phyloP scores from a whole-genome alignment of 1,284 basidiomycete species.

The Pholiota adiposa region DNA sequence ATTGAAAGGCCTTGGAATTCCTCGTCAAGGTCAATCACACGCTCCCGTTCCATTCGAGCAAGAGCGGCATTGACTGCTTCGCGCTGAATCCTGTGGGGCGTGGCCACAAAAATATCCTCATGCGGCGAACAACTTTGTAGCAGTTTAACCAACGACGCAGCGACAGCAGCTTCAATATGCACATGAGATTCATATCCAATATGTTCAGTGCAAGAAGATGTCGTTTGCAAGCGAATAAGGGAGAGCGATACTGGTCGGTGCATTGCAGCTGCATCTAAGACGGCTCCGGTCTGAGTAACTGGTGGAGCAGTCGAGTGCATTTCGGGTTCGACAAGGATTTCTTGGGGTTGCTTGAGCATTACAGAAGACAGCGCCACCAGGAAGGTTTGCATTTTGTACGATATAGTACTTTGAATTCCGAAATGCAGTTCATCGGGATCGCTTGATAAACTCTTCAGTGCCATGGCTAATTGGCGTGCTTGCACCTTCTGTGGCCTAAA shows the following conservation, averaged over 20 bases:
- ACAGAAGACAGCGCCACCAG: constrained; percentile 42
- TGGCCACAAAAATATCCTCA: constrained; percentile 53
- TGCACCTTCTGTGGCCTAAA: constrained; percentile 52
- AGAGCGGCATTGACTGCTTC: constrained; percentile 49
- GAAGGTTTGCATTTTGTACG: constrained; percentile 34
- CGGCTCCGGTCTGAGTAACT: constrained; percentile 7
- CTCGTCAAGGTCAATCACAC: constrained; percentile 17
- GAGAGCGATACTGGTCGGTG: constrained; percentile 45
- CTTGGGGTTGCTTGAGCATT: constrained; percentile 43
- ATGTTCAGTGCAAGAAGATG: constrained; percentile 32
- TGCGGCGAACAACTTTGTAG: constrained; percentile 41
- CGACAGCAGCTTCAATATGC: constrained; percentile 48
- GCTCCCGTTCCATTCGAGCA: constrained; percentile 18
- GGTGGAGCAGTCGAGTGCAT: constrained; percentile 18
- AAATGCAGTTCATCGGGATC: constrained; percentile 21
- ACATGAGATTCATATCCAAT: constrained; percentile 49
- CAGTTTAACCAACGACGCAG: constrained; percentile 43
- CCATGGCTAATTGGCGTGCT: constrained; percentile 40
- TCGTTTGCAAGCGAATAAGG: constrained; percentile 40
- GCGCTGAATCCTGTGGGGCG: constrained; percentile 51
- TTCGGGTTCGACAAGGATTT: constrained; percentile 34
- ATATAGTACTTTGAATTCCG: constrained; percentile 28
- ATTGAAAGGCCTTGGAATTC: constrained; percentile 14
- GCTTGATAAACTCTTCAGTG: constrained; percentile 33
- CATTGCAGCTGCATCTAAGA: constrained; percentile 18